Percentiles rank a stretch among this genome's conserved stretches.
Evolutionary conservation across 441 rosid species (phyloP).

Genomic region (Arabidopsis lyrata): DNA sequence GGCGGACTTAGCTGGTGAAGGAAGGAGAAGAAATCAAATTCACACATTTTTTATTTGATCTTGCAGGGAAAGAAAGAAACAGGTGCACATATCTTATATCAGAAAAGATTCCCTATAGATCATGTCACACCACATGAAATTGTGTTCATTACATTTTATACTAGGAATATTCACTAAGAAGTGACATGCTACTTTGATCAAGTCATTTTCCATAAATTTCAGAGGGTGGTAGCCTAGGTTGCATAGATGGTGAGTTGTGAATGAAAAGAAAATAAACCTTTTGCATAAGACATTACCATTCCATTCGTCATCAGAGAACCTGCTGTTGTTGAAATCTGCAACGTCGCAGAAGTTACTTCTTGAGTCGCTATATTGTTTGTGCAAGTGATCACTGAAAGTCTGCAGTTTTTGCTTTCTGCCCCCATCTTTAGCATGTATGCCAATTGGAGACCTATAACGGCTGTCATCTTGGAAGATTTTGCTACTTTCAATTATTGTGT

Average conservation of each 20-base stretch:
- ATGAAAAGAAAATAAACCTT: neutral
- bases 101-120: conserved; percentile 24
- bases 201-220: conserved; percentile 3
- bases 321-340: conserved; percentile 36
- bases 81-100: conserved; percentile 22
- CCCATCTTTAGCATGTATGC: conserved; percentile 44
- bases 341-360: conserved; percentile 47
- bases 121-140: conserved; percentile 18
- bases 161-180: conserved; percentile 12
- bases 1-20: conserved; percentile 48
- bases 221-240: conserved; percentile 14
- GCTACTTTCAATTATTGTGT: conserved; percentile 55
- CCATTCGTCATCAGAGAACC: conserved; percentile 47
- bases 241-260: conserved; percentile 23
- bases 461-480: conserved; percentile 45
- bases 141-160: conserved; percentile 4
- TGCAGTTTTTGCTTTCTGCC: conserved; percentile 43
- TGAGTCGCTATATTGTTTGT: conserved; percentile 47
- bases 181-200: conserved; percentile 25
- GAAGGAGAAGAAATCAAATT: conserved; percentile 34
- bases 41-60: conserved; percentile 22
- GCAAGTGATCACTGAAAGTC: conserved; percentile 41
- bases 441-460: conserved; percentile 48
- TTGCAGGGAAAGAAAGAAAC: conserved; percentile 26
- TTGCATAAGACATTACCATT: conserved; percentile 54